A percentile compares a stretch with the other conserved stretches of the same genome.
Conservation (phyloP, 768 basidiomycete species). For the Mycena maculata region DNA sequence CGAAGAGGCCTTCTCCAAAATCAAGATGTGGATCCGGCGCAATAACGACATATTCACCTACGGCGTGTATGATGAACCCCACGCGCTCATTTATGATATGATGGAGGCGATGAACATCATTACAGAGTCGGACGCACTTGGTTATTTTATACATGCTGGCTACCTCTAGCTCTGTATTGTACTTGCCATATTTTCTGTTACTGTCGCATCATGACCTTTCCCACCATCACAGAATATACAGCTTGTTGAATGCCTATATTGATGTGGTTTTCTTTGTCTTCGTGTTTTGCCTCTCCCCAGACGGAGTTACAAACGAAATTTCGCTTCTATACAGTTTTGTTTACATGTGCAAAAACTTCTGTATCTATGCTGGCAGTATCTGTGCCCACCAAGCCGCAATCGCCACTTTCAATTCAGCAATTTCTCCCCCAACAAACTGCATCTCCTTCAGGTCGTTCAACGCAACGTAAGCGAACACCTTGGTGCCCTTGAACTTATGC, state of each 20-base stretch:
- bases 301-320: too few relatives aligned
- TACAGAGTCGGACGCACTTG: conserved; percentile 7
- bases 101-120: not conserved
- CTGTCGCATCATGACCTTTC: too few relatives aligned
- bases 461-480: conserved; percentile 29
- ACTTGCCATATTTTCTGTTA: too few relatives aligned
- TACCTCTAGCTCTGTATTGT: conserved; percentile 9
- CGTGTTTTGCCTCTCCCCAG: too few relatives aligned
- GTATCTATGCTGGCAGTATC: too few relatives aligned
- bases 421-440: conserved; percentile 32
- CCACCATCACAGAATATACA: too few relatives aligned
- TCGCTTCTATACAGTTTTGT: too few relatives aligned
- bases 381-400: not conserved
- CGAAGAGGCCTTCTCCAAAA: not conserved
- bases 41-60: conserved; percentile 6
- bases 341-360: too few relatives aligned
- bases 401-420: conserved; percentile 10
- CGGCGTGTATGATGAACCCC: not conserved
- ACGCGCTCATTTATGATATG: conserved; percentile 2
- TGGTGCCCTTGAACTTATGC: conserved; percentile 25
- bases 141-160: conserved; percentile 14
- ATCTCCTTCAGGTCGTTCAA: conserved; percentile 29
- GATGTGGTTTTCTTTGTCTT: too few relatives aligned
- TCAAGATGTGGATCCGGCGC: not conserved
- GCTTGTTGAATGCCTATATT: too few relatives aligned